phyloP scores from a whole-genome alignment of 78 protist species.

The Dictyostelium purpureum region DNA sequence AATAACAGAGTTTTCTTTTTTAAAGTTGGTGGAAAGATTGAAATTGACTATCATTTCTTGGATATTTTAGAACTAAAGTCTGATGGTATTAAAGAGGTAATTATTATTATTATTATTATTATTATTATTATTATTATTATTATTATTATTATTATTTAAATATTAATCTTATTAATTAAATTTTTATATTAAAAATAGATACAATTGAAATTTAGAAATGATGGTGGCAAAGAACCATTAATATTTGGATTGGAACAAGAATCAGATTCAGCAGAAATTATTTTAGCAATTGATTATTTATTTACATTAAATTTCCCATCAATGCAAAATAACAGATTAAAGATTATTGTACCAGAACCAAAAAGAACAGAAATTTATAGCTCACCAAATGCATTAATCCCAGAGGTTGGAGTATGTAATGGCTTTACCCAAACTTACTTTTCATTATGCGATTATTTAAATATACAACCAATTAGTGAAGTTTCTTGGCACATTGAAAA shows the following conservation, averaged over 20 bases:
- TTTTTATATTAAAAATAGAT: neutral
- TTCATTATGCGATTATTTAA: constrained; percentile 63
- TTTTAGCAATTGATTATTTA: constrained; percentile 56
- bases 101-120: too few species aligned
- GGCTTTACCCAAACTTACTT: constrained; percentile 55
- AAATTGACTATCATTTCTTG: constrained; percentile 44
- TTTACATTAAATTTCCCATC: constrained; percentile 63
- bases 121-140: neutral
- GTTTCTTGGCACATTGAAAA: constrained; percentile 69
- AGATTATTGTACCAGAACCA: constrained; percentile 58
- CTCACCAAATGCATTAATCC: constrained; percentile 31
- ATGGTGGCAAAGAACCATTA: constrained; percentile 61
- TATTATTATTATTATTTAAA: neutral
- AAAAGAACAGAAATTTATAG: constrained; percentile 28
- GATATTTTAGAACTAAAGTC: constrained; percentile 49
- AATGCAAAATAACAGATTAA: constrained; percentile 44
- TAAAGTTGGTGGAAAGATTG: constrained; percentile 71
- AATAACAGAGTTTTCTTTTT: constrained; percentile 60
- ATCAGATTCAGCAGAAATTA: constrained; percentile 39
- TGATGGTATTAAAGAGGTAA: constrained; percentile 53
- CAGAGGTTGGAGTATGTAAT: constrained; percentile 62
- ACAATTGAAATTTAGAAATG: constrained; percentile 35
- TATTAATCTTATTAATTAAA: neutral
- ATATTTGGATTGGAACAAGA: constrained; percentile 34
- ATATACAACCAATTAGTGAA: constrained; percentile 66